Evolutionary conservation across 2,329 filamentous ascomycete species (phyloP).

Genomic region (Talaromyces amestolkiae): DNA sequence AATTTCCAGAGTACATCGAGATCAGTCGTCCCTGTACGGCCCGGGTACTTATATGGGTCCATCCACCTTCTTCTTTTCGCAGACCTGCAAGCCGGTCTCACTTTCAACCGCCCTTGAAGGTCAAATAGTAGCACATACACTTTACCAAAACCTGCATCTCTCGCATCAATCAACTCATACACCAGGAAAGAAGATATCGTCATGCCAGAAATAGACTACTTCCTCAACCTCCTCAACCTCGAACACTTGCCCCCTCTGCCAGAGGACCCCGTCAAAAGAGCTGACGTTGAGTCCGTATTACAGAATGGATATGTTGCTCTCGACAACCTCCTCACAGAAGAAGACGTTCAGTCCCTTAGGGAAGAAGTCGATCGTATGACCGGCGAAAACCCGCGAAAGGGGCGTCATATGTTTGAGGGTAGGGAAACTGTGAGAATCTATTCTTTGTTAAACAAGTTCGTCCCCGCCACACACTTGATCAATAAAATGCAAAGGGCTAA

Average conservation of each 20-base stretch:
- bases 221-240: constrained; percentile 8
- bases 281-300: constrained; percentile 31
- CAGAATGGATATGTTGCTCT: constrained; percentile 40
- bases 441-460: constrained; percentile 38
- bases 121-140: too few relatives aligned
- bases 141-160: neutral
- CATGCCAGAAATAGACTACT: constrained; percentile 8
- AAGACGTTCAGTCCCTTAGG: constrained; percentile 32
- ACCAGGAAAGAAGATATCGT: neutral
- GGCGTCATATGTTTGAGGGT: constrained; percentile 41
- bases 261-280: constrained; percentile 23
- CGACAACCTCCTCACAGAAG: constrained; percentile 30
- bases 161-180: neutral
- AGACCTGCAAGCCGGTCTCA: neutral
- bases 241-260: constrained; percentile 17
- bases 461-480: neutral
- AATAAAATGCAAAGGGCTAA: neutral
- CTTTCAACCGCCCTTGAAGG: neutral
- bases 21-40: neutral
- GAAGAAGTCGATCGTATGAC: constrained; percentile 34
- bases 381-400: constrained; percentile 29
- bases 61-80: neutral
- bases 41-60: neutral
- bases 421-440: constrained; percentile 40
- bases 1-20: neutral